A percentile compares a stretch with the other conserved stretches of the same genome.
Conservation (phyloP, 2,329 filamentous ascomycete species). For the Calycina herbarum region DNA sequence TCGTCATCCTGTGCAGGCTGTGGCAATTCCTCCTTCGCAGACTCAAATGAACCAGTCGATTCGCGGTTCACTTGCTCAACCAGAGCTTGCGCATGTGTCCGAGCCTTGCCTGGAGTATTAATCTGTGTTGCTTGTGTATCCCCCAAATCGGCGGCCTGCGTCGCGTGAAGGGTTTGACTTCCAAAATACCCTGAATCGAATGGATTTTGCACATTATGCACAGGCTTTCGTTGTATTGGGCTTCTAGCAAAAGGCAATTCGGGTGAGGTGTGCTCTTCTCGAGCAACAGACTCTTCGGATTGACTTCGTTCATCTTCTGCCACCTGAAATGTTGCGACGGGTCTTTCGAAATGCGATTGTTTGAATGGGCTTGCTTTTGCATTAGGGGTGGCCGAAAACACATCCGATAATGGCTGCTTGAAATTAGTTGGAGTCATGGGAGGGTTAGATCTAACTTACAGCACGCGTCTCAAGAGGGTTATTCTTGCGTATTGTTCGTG, state of each 20-base stretch:
- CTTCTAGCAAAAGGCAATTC: conserved; percentile 13
- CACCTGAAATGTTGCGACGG: conserved; percentile 55
- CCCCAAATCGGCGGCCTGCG: conserved; percentile 22
- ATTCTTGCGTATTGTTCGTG: conserved; percentile 66
- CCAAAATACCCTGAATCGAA: conserved; percentile 73
- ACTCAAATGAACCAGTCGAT: conserved; percentile 42
- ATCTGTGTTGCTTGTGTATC: conserved; percentile 15
- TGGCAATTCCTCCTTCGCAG: conserved; percentile 48
- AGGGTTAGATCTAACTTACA: conserved; percentile 48
- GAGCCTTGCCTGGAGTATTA: conserved; percentile 18
- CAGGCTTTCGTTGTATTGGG: conserved; percentile 28
- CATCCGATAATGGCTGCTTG: conserved; percentile 57
- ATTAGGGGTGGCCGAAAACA: conserved; percentile 57
- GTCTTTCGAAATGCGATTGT: conserved; percentile 39
- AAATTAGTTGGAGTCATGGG: conserved; percentile 25
- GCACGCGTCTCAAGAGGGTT: conserved; percentile 59
- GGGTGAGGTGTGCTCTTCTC: conserved; percentile 43
- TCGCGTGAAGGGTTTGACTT: conserved; percentile 47
- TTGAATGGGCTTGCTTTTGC: conserved; percentile 43
- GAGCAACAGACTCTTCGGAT: conserved; percentile 10
- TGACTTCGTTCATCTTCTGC: conserved; percentile 50
- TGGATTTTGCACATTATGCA: conserved; percentile 26
- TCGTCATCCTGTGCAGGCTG: conserved; percentile 22
- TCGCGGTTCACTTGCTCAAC: conserved; percentile 24
- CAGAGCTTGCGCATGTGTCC: conserved; percentile 7